Conservation (phyloP, 2,329 filamentous ascomycete genomes). For the Xylaria sp. region DNA sequence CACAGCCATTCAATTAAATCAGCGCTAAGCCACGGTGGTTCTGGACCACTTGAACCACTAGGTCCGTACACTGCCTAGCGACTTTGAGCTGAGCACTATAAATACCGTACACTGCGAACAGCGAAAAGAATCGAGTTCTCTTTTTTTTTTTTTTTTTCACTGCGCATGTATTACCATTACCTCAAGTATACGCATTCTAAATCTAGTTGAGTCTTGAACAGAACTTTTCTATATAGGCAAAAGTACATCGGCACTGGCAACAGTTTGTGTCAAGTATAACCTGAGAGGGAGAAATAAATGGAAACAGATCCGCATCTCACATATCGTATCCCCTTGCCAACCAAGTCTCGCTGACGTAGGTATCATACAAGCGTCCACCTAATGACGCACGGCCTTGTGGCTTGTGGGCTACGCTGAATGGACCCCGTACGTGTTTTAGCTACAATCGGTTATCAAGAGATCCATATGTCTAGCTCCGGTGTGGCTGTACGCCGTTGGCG, state of each 20-base stretch:
- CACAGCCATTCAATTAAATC: constrained; percentile 32
- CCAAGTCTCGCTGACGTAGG: constrained; percentile 19
- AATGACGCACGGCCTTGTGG: constrained; percentile 11
- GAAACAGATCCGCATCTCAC: neutral
- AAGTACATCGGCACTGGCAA: too few relatives aligned
- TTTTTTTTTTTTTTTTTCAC: neutral
- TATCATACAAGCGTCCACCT: neutral
- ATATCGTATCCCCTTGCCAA: constrained; percentile 26
- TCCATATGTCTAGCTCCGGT: neutral
- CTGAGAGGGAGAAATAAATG: neutral
- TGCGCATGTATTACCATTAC: neutral
- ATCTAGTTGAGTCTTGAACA: neutral
- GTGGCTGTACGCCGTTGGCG: neutral
- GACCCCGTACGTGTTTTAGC: neutral
- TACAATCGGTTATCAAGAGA: neutral
- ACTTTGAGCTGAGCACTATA: constrained; percentile 25
- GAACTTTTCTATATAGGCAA: neutral
- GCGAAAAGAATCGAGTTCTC: neutral
- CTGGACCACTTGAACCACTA: constrained; percentile 1
- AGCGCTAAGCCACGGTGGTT: constrained; percentile 37
- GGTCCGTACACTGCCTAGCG: constrained; percentile 5
- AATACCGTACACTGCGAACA: neutral
- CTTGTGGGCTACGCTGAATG: neutral
- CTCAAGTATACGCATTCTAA: neutral
- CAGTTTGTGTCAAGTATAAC: neutral